Conservation (phyloP, 176 grass and related monocot genomes). For the Microstegium vimineum region DNA sequence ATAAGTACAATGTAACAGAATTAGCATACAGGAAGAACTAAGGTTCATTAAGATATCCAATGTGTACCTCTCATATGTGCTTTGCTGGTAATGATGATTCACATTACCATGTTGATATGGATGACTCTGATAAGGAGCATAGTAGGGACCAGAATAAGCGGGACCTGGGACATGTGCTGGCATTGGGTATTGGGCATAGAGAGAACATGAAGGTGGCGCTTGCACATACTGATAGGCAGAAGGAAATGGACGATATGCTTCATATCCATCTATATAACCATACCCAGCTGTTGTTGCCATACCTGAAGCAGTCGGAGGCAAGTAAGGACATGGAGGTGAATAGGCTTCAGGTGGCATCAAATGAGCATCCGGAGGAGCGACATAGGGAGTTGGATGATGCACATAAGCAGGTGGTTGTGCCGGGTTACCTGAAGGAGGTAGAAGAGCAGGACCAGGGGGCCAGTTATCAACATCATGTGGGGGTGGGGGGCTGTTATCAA, state of each 20-base stretch:
- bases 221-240: slow-evolving; percentile 26
- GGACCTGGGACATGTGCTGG: slow-evolving; percentile 1
- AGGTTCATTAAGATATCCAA: neutral
- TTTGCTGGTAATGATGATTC: slow-evolving; percentile 31
- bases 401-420: slow-evolving; percentile 22
- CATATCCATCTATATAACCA: slow-evolving; percentile 20
- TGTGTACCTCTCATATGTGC: slow-evolving; percentile 31
- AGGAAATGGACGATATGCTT: slow-evolving; percentile 3
- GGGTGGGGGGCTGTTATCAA: slow-evolving; percentile 15
- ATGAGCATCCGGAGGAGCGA: neutral
- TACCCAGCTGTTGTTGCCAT: neutral
- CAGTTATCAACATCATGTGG: slow-evolving; percentile 13
- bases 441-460: neutral
- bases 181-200: slow-evolving; percentile 11
- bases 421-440: neutral
- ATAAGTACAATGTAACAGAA: neutral
- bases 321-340: slow-evolving; percentile 18
- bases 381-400: slow-evolving; percentile 14
- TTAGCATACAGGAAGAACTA: neutral
- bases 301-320: neutral
- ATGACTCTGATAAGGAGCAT: slow-evolving; percentile 14
- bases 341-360: neutral
- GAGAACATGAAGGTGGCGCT: neutral
- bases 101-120: slow-evolving; percentile 7
- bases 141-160: slow-evolving; percentile 17